phyloP scores from a whole-genome alignment of 176 grass and related monocot genomes.

The Oryza australiensis region DNA sequence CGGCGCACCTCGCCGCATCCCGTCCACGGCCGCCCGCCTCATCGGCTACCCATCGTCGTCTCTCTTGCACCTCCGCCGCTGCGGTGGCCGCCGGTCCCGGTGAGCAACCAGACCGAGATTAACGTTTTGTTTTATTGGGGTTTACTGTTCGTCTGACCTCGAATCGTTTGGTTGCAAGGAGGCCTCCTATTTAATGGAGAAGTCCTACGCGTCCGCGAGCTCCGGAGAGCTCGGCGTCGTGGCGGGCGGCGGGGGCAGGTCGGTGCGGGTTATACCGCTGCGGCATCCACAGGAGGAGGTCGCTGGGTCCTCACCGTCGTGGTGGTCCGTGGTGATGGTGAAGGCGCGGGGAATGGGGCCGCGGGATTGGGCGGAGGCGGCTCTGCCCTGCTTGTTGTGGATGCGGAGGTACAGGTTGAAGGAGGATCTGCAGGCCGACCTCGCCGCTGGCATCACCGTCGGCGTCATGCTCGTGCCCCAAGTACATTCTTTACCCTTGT shows the following conservation, averaged over 20 bases:
- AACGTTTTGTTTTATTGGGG: no score
- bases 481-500: constrained; percentile 30
- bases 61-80: neutral
- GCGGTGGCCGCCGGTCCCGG: neutral
- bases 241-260: constrained; percentile 30
- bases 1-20: neutral
- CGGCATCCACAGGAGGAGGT: constrained; percentile 48
- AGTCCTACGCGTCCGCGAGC: constrained; percentile 59
- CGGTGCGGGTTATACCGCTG: constrained; percentile 74
- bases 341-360: constrained; percentile 57
- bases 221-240: constrained; percentile 33
- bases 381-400: constrained; percentile 70
- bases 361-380: constrained; percentile 56
- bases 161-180: no score
- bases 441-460: constrained; percentile 86
- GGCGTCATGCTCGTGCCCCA: constrained; percentile 98
- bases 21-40: neutral
- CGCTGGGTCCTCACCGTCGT: constrained; percentile 14
- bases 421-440: constrained; percentile 74
- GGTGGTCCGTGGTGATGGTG: constrained; percentile 27
- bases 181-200: constrained; percentile 39
- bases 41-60: neutral
- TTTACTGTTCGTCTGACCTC: no score
- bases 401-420: constrained; percentile 69
- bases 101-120: no score